Base-by-base conservation (phyloP, 1,284 basidiomycete species). In the Anthracocystis panici-leucophaei region DNA sequence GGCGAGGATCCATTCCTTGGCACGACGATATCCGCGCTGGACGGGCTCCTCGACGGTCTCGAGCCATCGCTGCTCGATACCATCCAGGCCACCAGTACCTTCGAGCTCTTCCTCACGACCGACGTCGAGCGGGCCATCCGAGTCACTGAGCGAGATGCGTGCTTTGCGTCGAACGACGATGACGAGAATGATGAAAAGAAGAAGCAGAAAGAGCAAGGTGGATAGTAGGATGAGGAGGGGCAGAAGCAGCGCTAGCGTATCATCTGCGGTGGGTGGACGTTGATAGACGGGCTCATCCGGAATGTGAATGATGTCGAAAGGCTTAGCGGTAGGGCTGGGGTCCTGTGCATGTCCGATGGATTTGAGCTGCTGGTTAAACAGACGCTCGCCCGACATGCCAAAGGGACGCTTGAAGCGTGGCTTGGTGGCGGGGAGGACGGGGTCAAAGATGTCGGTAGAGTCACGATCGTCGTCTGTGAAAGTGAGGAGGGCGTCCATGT, bases 101-200 rank as follows among this genome's bases (percentile, higher is more conserved):
- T 95, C 92, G 14, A 85, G 79, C 57, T 84, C 75, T 66, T 86
- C 85, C 77, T 96, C 93, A 58, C 93, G 89, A 79, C 91, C 92
- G 87, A 99, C 91, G 87, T 99, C 95, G 56, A 96, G 88, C 2
- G 97, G 97, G 31, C 96, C 95, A 81, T 95, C 94, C 73, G 89
- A 89, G 87, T 98, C 96, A 53, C 90, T 89, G 51, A 97, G 89
- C 75, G 91, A 84, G 64, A 81, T 79, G 3, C 78, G 64, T 11
- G 78, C 75, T 40, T 70, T 61, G 31, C 77, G 53, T 29, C 77
- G 76, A 14, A 81, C 78, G 49, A 83, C 41, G 27, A 84, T 73
- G 57, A 82, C 77, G 35, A 85, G 71, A 70, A 83, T 70, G 59
- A 77, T 75, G 54, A 84, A 79, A 50, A 81, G 63, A 5, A 83